These are phyloP conservation scores for Rhodosporidiobolus odoratus DNA, from an alignment of 768 basidiomycete genomes.

Conservation along the genomic window DNA sequence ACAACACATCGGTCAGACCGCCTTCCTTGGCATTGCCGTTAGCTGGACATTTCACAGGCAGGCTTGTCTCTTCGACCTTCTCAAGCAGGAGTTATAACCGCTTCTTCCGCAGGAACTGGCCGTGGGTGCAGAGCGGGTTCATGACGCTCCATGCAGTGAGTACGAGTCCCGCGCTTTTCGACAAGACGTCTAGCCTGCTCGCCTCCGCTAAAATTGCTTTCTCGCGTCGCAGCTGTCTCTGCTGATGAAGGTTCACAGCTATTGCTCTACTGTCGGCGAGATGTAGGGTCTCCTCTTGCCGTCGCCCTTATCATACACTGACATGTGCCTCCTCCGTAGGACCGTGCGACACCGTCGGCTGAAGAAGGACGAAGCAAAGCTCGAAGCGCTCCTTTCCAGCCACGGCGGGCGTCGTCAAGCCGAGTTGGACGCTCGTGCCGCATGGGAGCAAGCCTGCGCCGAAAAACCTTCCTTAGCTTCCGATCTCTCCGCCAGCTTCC, in stretches of 20 bases:
- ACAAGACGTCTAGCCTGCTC: background rate
- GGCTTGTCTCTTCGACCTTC: conserved; percentile 25
- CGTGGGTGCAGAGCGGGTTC: conserved; percentile 91
- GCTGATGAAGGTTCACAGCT: conserved; percentile 74
- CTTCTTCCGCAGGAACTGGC: conserved; percentile 66
- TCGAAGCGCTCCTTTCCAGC: conserved; percentile 50
- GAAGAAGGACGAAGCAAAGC: conserved; percentile 51
- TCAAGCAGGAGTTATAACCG: background rate
- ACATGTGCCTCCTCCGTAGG: conserved; percentile 27
- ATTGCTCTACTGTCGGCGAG: conserved; percentile 79
- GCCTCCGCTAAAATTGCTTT: background rate
- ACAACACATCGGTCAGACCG: conserved; percentile 74
- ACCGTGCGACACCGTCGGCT: conserved; percentile 37
- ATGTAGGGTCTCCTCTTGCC: conserved; percentile 51
- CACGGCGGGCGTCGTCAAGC: conserved; percentile 63
- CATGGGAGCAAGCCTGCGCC: conserved; percentile 18
- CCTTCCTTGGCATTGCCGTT: conserved; percentile 65
- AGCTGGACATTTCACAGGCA: conserved; percentile 86
- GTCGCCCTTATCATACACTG: conserved; percentile 43
- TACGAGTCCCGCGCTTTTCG: background rate
- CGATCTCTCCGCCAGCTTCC: background rate
- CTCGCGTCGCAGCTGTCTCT: conserved; percentile 43
- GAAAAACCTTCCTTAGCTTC: background rate
- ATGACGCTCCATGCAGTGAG: conserved; percentile 72
- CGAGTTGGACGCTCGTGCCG: conserved; percentile 1